Percentiles rank a stretch among this genome's conserved stretches.
These are phyloP conservation scores for Chrysanthemum makinoi DNA, from an alignment of 129 eudicot genomes.

Conservation along the genomic window DNA sequence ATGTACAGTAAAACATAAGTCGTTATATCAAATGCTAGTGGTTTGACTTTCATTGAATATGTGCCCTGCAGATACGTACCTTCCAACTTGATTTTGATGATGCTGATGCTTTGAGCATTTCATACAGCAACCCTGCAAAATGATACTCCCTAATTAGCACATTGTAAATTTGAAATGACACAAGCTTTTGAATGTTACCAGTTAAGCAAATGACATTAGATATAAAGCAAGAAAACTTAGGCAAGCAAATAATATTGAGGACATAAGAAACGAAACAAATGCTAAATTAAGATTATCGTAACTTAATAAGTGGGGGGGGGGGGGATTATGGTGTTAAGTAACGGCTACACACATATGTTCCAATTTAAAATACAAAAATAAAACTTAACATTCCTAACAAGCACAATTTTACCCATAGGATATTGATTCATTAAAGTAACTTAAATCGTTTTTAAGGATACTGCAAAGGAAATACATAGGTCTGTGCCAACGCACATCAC, in stretches of 20 bases:
- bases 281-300: too few relatives aligned
- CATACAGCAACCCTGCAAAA: slow-evolving; percentile 70
- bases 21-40: neutral
- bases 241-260: neutral
- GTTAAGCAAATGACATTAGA: slow-evolving; percentile 12
- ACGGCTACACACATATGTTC: too few relatives aligned
- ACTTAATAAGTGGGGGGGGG: too few relatives aligned
- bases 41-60: slow-evolving; percentile 8
- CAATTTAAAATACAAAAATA: too few relatives aligned
- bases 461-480: too few relatives aligned
- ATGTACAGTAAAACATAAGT: neutral
- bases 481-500: too few relatives aligned
- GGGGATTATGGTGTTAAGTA: too few relatives aligned
- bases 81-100: slow-evolving; percentile 78
- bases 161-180: slow-evolving; percentile 15
- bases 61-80: slow-evolving; percentile 41
- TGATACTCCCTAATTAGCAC: slow-evolving; percentile 7
- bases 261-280: neutral
- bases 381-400: too few relatives aligned
- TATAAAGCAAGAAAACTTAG: slow-evolving; percentile 9
- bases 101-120: slow-evolving; percentile 72
- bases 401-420: too few relatives aligned
- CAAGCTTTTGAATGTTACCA: neutral
- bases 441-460: too few relatives aligned
- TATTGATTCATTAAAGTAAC: too few relatives aligned